phyloP scores from a whole-genome alignment of 2,329 filamentous ascomycete species.

The Fusarium beomiforme region DNA sequence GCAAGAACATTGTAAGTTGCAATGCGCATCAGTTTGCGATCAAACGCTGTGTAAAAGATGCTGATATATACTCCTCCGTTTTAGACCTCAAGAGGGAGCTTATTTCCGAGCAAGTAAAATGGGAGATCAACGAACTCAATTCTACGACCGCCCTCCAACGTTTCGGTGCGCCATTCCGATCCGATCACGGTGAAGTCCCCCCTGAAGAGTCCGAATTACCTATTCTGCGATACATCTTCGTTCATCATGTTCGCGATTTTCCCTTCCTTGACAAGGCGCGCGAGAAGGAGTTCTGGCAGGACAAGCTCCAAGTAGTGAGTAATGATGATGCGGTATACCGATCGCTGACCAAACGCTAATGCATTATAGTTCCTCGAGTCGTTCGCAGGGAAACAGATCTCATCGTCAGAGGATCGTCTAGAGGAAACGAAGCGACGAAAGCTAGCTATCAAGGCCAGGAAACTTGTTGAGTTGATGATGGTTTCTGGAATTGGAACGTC shows the following conservation, averaged over 20 bases:
- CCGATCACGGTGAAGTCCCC: slow-evolving; percentile 89
- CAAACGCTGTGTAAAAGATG: background rate
- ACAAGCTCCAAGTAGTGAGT: slow-evolving; percentile 92
- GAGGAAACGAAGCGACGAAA: slow-evolving; percentile 97
- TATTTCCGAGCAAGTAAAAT: slow-evolving; percentile 86
- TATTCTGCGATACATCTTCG: slow-evolving; percentile 95
- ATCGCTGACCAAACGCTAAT: slow-evolving; percentile 8
- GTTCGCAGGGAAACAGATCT: slow-evolving; percentile 96
- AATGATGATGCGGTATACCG: background rate
- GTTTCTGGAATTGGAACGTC: slow-evolving; percentile 96
- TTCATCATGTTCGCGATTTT: slow-evolving; percentile 97
- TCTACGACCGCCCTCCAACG: slow-evolving; percentile 93
- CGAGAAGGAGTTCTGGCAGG: slow-evolving; percentile 99
- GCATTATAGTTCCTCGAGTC: slow-evolving; percentile 85
- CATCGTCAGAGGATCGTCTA: slow-evolving; percentile 92
- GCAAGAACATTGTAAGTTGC: slow-evolving; percentile 89
- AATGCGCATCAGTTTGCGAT: background rate
- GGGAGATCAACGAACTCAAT: slow-evolving; percentile 92
- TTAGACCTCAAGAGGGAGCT: slow-evolving; percentile 92
- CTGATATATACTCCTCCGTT: slow-evolving; percentile 17
- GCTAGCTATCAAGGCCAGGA: slow-evolving; percentile 90
- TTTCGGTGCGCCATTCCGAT: slow-evolving; percentile 95
- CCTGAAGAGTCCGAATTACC: slow-evolving; percentile 94
- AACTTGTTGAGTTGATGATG: slow-evolving; percentile 99
- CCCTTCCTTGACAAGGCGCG: slow-evolving; percentile 95